Conservation (phyloP, 805 yeast genomes). For the Candida krabiensis region DNA sequence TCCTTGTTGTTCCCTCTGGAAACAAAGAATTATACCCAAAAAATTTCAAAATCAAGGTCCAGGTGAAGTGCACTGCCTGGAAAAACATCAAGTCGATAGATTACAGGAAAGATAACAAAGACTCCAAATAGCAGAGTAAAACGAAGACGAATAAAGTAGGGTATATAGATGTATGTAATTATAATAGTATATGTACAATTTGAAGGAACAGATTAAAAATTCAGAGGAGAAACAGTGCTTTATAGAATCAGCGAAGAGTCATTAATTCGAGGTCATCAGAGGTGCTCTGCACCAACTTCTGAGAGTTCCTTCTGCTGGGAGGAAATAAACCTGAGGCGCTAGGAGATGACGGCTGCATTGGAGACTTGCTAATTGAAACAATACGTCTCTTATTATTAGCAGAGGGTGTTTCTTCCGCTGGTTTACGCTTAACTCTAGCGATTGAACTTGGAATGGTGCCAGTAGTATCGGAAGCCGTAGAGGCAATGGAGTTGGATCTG, state of each 20-base stretch:
- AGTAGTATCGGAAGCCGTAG: constrained; percentile 9
- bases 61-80: too few relatives aligned
- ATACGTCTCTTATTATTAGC: constrained; percentile 20
- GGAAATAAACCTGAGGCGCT: constrained; percentile 8
- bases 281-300: constrained; percentile 28
- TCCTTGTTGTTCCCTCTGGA: too few relatives aligned
- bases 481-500: constrained; percentile 7
- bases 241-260: constrained; percentile 18
- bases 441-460: constrained; percentile 2
- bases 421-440: constrained; percentile 15
- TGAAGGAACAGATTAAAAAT: background rate
- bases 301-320: constrained; percentile 26
- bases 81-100: too few relatives aligned
- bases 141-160: too few relatives aligned
- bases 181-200: too few relatives aligned
- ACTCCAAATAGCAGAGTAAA: too few relatives aligned
- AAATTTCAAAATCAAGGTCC: too few relatives aligned
- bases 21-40: too few relatives aligned
- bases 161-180: too few relatives aligned
- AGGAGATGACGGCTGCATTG: constrained; percentile 1
- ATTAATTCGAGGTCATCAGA: constrained; percentile 32
- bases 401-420: constrained; percentile 13
- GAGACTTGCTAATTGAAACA: constrained; percentile 18
- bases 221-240: too few relatives aligned
- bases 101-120: too few relatives aligned